Evolutionary conservation across 495 filamentous ascomycete species (phyloP), one percentile per base, ranked within the genome.

Genomic region (Aspergillus indologenus): DNA sequence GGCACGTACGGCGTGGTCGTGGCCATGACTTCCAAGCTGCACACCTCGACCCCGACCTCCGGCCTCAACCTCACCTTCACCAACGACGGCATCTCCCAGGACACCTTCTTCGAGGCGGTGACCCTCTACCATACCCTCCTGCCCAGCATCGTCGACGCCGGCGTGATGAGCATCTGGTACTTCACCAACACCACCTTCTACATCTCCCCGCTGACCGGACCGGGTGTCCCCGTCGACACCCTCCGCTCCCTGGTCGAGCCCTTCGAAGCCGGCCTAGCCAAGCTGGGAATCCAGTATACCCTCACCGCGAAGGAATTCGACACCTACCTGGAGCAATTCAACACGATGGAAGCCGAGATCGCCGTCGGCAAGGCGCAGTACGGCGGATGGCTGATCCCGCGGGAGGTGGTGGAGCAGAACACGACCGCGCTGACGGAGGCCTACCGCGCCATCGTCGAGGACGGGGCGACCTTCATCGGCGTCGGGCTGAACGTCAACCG

Each of bases 1-100:
- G 83, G 83, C 19, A 87, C 85, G 6, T 89, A 85, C 46, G 85
- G 84, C 4, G 75, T 88, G 22, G 74, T 88, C 14, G 81, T 75
- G 51, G 82, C 79, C 1, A 71, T 82, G 54, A 89, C 84, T 0
- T 64, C 70, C 12, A 77, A 74, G 57, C 71, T 72, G 3, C 67
- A 80, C 50, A 60, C 69, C 0, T 84, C 81, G 59, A 74, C 63
- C 6, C 67, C 56, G 15, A 69, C 65, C 8, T 66, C 68, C 9
- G 69, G 73, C 3, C 61, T 71, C 1, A 71, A 62, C 45, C 47
- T 82, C 17, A 62, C 67, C 5, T 80, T 74, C 54, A 64, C 66
- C 5, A 68, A 58, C 42, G 60, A 57, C 17, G 61, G 67, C 18
- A 62, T 69, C 48, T 64, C 71, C 1, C 65, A 69, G 20, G 77